Percentiles rank a stretch among this genome's conserved stretches.
These are phyloP conservation scores for Boletus edulis DNA, from an alignment of 768 basidiomycete genomes.

Conservation along the genomic window DNA sequence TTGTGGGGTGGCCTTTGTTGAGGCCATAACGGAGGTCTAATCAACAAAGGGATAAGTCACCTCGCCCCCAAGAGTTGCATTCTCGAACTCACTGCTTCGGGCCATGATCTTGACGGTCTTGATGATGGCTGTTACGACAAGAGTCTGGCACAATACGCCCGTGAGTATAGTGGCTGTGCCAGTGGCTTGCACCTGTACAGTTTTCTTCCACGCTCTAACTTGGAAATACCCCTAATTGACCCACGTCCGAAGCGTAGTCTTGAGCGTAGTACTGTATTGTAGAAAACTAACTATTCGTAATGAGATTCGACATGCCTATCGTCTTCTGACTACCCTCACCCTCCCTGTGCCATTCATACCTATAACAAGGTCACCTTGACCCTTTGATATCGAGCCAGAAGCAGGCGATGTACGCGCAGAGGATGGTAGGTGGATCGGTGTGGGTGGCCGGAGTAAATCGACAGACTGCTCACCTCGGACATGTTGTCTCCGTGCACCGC, in stretches of 20 bases:
- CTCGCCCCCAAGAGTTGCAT: neutral
- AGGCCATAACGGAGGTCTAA: slow-evolving; percentile 81
- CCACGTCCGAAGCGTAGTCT: no score
- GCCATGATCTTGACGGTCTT: slow-evolving; percentile 68
- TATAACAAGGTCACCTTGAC: slow-evolving; percentile 33
- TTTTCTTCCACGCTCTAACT: slow-evolving; percentile 30
- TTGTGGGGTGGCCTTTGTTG: slow-evolving; percentile 90
- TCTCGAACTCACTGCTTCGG: slow-evolving; percentile 62
- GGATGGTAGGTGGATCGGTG: slow-evolving; percentile 40
- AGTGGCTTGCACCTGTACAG: slow-evolving; percentile 64
- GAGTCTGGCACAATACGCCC: slow-evolving; percentile 21
- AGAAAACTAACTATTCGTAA: slow-evolving; percentile 8
- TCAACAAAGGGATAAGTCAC: slow-evolving; percentile 10
- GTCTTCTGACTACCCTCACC: slow-evolving; percentile 53
- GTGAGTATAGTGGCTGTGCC: slow-evolving; percentile 41
- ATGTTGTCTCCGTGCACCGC: slow-evolving; percentile 25
- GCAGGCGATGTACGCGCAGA: slow-evolving; percentile 54
- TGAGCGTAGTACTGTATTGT: neutral
- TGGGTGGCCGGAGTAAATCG: slow-evolving; percentile 36
- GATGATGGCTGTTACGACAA: slow-evolving; percentile 32
- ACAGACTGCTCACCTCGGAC: slow-evolving; percentile 36
- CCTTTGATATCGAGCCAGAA: slow-evolving; percentile 46
- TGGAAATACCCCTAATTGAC: slow-evolving; percentile 11
- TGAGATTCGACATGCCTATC: slow-evolving; percentile 15
- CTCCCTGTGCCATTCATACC: slow-evolving; percentile 35